Conservation (phyloP, 192 early-diverging fungal genomes). For the Coemansia sp. region DNA sequence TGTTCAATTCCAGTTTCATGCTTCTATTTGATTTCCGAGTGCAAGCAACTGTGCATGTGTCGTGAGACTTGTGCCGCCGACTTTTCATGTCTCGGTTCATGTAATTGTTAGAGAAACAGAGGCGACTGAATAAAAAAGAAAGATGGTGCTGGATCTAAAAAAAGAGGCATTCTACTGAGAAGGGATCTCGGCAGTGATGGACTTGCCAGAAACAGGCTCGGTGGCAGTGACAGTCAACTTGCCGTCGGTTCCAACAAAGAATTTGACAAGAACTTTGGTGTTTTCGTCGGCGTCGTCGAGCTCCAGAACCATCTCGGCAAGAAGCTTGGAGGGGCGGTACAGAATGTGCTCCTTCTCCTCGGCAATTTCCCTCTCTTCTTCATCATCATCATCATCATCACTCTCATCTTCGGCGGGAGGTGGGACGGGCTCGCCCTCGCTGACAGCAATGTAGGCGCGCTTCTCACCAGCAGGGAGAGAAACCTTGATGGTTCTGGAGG, state of each 20-base stretch:
- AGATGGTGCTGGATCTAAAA: too few species aligned
- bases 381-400: constrained; percentile 59
- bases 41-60: too few species aligned
- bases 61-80: too few species aligned
- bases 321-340: constrained; percentile 45
- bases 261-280: constrained; percentile 43
- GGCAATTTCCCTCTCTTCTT: constrained; percentile 27
- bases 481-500: constrained; percentile 73
- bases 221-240: constrained; percentile 50
- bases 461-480: constrained; percentile 58
- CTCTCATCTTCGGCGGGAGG: constrained; percentile 55
- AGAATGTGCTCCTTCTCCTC: constrained; percentile 21
- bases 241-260: constrained; percentile 43
- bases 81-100: too few species aligned
- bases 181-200: constrained; percentile 45
- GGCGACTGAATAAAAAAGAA: not conserved
- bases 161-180: constrained; percentile 1
- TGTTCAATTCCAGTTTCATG: too few species aligned
- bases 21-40: too few species aligned
- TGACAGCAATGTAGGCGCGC: constrained; percentile 76
- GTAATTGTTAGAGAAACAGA: too few species aligned
- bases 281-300: constrained; percentile 29
- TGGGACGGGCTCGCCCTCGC: constrained; percentile 71
- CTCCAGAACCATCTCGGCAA: constrained; percentile 53
- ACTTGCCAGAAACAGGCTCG: constrained; percentile 50